These are phyloP conservation scores for Entelexis sorbosivorans DNA, from an alignment of 1,139 yeast genomes.

Conservation along the genomic window DNA sequence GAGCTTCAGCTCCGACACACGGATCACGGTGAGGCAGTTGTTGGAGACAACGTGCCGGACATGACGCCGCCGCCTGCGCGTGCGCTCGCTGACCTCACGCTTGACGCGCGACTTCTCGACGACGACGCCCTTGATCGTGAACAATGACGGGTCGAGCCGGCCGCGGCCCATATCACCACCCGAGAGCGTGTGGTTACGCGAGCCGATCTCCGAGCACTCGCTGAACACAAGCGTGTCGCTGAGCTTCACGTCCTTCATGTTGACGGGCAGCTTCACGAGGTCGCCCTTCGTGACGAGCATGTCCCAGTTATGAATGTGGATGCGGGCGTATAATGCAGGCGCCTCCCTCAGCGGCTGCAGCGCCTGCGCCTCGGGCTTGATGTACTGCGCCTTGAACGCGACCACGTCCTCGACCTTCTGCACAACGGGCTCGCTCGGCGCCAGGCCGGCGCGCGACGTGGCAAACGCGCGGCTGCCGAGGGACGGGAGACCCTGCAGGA, in stretches of 20 bases:
- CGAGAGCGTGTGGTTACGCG: slow-evolving; percentile 65
- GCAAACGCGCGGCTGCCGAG: background rate
- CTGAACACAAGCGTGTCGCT: slow-evolving; percentile 69
- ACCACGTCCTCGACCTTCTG: slow-evolving; percentile 20
- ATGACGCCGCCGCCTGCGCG: slow-evolving; percentile 76
- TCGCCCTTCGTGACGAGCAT: slow-evolving; percentile 90
- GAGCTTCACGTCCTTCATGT: slow-evolving; percentile 59
- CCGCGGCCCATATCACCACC: slow-evolving; percentile 35
- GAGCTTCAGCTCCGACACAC: slow-evolving; percentile 49
- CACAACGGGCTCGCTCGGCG: background rate
- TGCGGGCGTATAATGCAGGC: slow-evolving; percentile 58
- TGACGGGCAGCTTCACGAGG: slow-evolving; percentile 62
- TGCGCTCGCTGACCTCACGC: slow-evolving; percentile 52
- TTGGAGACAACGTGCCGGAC: slow-evolving; percentile 67
- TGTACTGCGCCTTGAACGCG: slow-evolving; percentile 14
- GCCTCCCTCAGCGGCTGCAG: slow-evolving; percentile 55
- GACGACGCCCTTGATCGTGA: slow-evolving; percentile 62
- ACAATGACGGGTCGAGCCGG: slow-evolving; percentile 42
- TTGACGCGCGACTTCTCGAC: slow-evolving; percentile 82
- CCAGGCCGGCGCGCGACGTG: background rate
- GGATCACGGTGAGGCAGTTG: slow-evolving; percentile 68
- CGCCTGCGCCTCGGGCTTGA: slow-evolving; percentile 29
- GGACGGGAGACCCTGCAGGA: background rate
- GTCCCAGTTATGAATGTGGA: slow-evolving; percentile 73
- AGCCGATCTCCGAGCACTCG: slow-evolving; percentile 73